phyloP scores from a whole-genome alignment of 2,329 filamentous ascomycete species.

The Alternaria tenuissima region DNA sequence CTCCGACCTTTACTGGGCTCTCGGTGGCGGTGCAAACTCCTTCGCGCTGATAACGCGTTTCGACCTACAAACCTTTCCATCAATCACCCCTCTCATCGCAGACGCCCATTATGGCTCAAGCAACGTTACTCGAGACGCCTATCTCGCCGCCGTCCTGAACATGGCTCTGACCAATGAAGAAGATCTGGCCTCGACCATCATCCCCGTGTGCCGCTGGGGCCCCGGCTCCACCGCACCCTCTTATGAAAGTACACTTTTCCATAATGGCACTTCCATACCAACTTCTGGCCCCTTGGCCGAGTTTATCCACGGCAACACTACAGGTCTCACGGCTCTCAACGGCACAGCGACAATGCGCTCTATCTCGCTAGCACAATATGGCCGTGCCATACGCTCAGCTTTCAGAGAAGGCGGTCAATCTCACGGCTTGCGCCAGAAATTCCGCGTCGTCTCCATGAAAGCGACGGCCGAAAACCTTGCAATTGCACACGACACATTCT shows the following conservation, averaged over 20 bases:
- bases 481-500: not conserved
- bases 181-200: not conserved
- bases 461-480: not conserved
- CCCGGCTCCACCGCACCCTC: not conserved
- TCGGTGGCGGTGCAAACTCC: not conserved
- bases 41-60: not conserved
- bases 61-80: not conserved
- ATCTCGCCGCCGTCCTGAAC: not conserved
- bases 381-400: not conserved
- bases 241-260: not conserved
- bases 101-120: not conserved
- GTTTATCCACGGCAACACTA: not conserved
- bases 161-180: not conserved
- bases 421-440: not conserved
- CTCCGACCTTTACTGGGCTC: not conserved
- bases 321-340: not conserved
- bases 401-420: not conserved
- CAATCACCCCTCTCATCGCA: not conserved
- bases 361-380: not conserved
- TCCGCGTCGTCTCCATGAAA: not conserved
- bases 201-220: not conserved
- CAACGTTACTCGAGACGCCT: not conserved
- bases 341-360: not conserved
- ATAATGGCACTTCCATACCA: not conserved
- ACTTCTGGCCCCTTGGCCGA: not conserved